Base-by-base conservation (phyloP, 176 grass and related monocot genomes). In the Zoysia japonica region DNA sequence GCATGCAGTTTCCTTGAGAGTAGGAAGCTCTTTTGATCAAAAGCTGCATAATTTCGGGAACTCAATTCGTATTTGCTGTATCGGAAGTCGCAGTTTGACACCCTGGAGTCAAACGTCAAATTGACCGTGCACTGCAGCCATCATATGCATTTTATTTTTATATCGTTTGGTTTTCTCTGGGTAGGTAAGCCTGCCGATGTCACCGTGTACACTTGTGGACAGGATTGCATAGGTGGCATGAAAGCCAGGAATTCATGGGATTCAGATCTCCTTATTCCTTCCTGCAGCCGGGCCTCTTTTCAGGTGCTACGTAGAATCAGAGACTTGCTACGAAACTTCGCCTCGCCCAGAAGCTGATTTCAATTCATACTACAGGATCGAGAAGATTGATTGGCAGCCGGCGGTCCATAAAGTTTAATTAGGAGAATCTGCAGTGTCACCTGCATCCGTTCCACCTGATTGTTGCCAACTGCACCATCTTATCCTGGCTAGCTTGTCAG, bases 71-170 rank as follows among this genome's bases (percentile, higher is more conserved):
- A n/a, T 39, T 75, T 35, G 69, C 19, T 53, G 35, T 42, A 63
- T 14, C 11, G 19, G 38, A 68, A 88, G 69, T 79, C 75, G 53
- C 3, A 9, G 11, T 81, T 89, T 76, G 87, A 85, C 82, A 81
- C 57, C 67, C 11, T 76, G 65, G 67, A 62, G 61, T 74, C 71
- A 49, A 74, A 77, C 28, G 51, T 75, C 77, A 44, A 71, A 78
- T 84, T 89, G 82, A 89, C 78, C 78, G 61, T 67, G 82, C 71
- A 51, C 36, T 57, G 77, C 82, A 85, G 72, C 72, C 59, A 89
- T 61, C 82, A 13, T 44, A 75, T 60, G 56, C 5, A 20, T 76
- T 84, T 67, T 17, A 14, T 70, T 76, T 84, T 67, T 17, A 14
- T 70, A 6, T 56, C 9, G 0, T 37, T 55, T 75, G 9, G 9